A percentile compares a stretch with the other conserved stretches of the same genome.
phyloP scores from a whole-genome alignment of 2,329 filamentous ascomycete species.

The Lachnellula suecica region DNA sequence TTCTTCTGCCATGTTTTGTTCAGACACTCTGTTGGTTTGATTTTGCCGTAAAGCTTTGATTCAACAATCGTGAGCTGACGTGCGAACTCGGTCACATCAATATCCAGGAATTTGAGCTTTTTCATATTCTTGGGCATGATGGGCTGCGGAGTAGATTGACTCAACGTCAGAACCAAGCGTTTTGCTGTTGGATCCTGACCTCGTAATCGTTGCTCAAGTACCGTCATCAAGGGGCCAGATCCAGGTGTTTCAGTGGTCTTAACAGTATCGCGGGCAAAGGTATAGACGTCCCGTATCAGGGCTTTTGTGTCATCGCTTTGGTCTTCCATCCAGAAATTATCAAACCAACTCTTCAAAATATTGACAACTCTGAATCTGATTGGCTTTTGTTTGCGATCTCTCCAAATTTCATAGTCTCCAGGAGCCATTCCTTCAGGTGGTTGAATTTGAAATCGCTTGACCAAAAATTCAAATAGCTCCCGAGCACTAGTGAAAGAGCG shows the following conservation, averaged over 20 bases:
- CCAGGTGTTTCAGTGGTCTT: slow-evolving; percentile 93
- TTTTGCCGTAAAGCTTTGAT: slow-evolving; percentile 90
- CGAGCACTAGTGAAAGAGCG: slow-evolving; percentile 88
- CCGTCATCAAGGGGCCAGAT: slow-evolving; percentile 77
- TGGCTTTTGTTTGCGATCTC: slow-evolving; percentile 91
- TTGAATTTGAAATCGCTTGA: slow-evolving; percentile 89
- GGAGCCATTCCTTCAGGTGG: slow-evolving; percentile 78
- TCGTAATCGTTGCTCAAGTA: slow-evolving; percentile 83
- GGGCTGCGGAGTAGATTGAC: slow-evolving; percentile 76
- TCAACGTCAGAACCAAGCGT: slow-evolving; percentile 82
- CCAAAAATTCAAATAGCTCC: slow-evolving; percentile 89
- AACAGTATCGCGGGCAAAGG: slow-evolving; percentile 88
- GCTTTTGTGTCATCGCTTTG: slow-evolving; percentile 79
- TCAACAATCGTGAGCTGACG: slow-evolving; percentile 96
- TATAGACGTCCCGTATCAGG: slow-evolving; percentile 83
- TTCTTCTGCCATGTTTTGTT: slow-evolving; percentile 99
- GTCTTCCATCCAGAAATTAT: slow-evolving; percentile 98
- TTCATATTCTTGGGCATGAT: slow-evolving; percentile 99
- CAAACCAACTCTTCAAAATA: slow-evolving; percentile 97
- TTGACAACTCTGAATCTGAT: slow-evolving; percentile 97
- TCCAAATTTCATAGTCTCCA: slow-evolving; percentile 81
- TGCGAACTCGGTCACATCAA: slow-evolving; percentile 95
- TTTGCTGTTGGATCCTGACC: slow-evolving; percentile 87
- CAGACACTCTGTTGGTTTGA: slow-evolving; percentile 91
- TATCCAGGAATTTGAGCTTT: slow-evolving; percentile 97